A percentile compares a stretch with the other conserved stretches of the same genome.
Evolutionary conservation across 768 basidiomycete genomes (phyloP).

Genomic region (Exsudoporus frostii): DNA sequence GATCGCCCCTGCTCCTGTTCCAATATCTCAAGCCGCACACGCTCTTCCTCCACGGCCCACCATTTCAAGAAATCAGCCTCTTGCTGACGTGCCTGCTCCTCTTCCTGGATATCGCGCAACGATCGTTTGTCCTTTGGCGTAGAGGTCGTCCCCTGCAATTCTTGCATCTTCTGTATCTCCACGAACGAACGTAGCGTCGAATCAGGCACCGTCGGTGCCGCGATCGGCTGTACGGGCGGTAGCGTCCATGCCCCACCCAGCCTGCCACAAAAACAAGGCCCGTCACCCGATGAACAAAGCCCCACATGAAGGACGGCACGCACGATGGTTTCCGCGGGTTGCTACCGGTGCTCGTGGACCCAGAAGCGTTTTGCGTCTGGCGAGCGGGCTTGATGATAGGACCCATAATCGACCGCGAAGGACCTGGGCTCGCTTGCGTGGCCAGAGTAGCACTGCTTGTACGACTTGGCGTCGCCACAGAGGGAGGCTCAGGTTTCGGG

Average conservation of each 20-base stretch:
- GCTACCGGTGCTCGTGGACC: slow-evolving; percentile 16
- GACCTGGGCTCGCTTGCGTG: slow-evolving; percentile 21
- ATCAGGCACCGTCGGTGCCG: slow-evolving; percentile 26
- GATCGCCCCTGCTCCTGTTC: neutral
- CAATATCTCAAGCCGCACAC: slow-evolving; percentile 51
- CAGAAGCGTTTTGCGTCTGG: slow-evolving; percentile 34
- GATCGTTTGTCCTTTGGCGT: slow-evolving; percentile 55
- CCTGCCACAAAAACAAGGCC: slow-evolving; percentile 1
- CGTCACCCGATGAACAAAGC: neutral
- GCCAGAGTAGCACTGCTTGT: slow-evolving; percentile 13
- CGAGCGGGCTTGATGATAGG: slow-evolving; percentile 63
- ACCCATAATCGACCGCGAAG: slow-evolving; percentile 42
- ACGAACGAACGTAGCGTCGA: slow-evolving; percentile 56
- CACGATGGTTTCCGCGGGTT: slow-evolving; percentile 47
- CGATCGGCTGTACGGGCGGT: slow-evolving; percentile 49
- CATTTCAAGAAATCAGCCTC: slow-evolving; percentile 84
- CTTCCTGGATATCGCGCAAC: slow-evolving; percentile 80
- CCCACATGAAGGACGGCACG: slow-evolving; percentile 23
- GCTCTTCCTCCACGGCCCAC: slow-evolving; percentile 85
- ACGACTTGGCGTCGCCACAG: neutral
- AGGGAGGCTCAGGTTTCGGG: neutral
- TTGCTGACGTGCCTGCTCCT: slow-evolving; percentile 62
- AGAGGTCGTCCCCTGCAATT: slow-evolving; percentile 43
- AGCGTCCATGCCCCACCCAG: slow-evolving; percentile 60
- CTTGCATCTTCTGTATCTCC: slow-evolving; percentile 82